A percentile compares a stretch with the other conserved stretches of the same genome.
These are phyloP conservation scores for Debaryomyces sp. DNA, from an alignment of 1,139 yeast species.

Conservation along the genomic window DNA sequence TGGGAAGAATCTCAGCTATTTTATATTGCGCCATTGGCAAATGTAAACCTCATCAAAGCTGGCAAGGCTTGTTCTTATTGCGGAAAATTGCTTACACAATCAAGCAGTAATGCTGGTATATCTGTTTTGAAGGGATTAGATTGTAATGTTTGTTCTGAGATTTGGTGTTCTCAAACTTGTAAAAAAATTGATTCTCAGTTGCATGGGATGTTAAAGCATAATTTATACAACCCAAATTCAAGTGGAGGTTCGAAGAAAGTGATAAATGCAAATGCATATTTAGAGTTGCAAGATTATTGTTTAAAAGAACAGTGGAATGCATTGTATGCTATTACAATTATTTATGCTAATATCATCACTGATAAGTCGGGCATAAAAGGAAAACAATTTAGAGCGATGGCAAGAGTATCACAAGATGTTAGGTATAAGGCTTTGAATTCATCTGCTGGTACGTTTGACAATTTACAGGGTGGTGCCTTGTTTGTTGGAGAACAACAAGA, in stretches of 20 bases:
- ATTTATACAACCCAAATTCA: conserved; percentile 26
- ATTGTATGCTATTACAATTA: conserved; percentile 63
- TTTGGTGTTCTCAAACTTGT: conserved; percentile 76
- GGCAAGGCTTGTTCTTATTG: conserved; percentile 84
- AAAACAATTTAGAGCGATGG: conserved; percentile 61
- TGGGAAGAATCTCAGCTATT: conserved; percentile 69
- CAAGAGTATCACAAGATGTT: conserved; percentile 67
- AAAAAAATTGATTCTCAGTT: conserved; percentile 52
- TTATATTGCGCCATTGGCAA: conserved; percentile 72
- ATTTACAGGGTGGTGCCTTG: conserved; percentile 50
- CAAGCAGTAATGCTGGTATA: conserved; percentile 26
- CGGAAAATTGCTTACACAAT: conserved; percentile 57
- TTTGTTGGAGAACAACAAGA: conserved; percentile 61
- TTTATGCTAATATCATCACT: conserved; percentile 51
- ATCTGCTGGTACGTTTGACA: conserved; percentile 59
- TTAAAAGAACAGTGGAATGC: conserved; percentile 69
- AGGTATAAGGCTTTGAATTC: conserved; percentile 64
- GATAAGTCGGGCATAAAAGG: conserved; percentile 47
- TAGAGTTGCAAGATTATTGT: conserved; percentile 61
- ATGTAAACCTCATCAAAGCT: conserved; percentile 57
- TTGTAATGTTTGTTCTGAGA: conserved; percentile 65
- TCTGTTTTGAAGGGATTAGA: conserved; percentile 57
- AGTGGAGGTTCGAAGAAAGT: conserved; percentile 27
- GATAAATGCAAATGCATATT: conserved; percentile 54
- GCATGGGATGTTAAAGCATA: conserved; percentile 66